phyloP scores from a whole-genome alignment of 768 basidiomycete genomes.

The Leccinum arenicola region DNA sequence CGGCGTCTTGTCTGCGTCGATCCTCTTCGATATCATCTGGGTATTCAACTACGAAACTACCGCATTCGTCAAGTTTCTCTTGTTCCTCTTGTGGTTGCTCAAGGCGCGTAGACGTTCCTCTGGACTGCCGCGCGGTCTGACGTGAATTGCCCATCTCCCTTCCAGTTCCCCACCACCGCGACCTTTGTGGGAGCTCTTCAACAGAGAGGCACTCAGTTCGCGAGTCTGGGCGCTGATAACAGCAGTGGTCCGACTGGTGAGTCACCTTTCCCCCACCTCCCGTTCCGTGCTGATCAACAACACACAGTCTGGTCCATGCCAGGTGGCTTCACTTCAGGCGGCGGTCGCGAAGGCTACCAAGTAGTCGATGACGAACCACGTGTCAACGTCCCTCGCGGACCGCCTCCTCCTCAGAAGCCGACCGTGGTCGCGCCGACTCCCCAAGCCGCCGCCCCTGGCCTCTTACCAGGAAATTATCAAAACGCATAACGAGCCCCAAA shows the following conservation, averaged over 20 bases:
- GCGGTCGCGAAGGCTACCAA: constrained; percentile 56
- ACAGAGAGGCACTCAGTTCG: constrained; percentile 55
- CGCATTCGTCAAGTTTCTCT: constrained; percentile 54
- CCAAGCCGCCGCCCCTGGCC: constrained; percentile 11
- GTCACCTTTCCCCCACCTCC: background rate
- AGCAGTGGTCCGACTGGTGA: constrained; percentile 56
- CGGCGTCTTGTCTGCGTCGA: constrained; percentile 57
- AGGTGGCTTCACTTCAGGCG: constrained; percentile 58
- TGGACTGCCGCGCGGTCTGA: background rate
- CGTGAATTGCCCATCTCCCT: background rate
- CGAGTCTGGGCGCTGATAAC: constrained; percentile 48
- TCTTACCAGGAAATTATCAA: constrained; percentile 27
- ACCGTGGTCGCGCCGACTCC: constrained; percentile 7
- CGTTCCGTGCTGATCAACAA: background rate
- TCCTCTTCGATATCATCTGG: constrained; percentile 72
- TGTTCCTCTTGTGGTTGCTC: constrained; percentile 51
- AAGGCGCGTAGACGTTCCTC: constrained; percentile 41
- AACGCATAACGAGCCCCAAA: constrained; percentile 8
- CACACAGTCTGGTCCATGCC: constrained; percentile 77
- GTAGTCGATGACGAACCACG: constrained; percentile 49
- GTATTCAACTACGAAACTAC: constrained; percentile 53
- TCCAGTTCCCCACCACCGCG: constrained; percentile 58
- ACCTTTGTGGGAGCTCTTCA: constrained; percentile 51
- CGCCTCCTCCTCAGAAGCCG: constrained; percentile 17
- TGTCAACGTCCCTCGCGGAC: constrained; percentile 12